Base-by-base conservation (phyloP, 1,284 basidiomycete genomes). In the Amylostereum areolatum region DNA sequence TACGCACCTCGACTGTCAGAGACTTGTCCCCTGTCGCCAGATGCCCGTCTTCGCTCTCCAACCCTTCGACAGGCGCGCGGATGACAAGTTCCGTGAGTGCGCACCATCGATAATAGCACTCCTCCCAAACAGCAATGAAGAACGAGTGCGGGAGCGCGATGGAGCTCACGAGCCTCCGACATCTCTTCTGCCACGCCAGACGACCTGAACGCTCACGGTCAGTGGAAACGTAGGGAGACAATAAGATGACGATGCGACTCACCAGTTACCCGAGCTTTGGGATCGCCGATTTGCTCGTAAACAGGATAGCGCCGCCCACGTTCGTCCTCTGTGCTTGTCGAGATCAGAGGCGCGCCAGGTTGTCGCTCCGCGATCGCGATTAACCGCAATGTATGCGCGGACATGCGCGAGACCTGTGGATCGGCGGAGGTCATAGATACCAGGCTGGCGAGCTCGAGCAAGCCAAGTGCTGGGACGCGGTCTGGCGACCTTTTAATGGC, bases 81-180 rank as follows among this genome's bases (percentile, higher is more conserved):
- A 63, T 57, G 18, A 62, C 59, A 53, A 69, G 60, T 51, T 69
- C 67, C 28, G 63, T 64, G 29, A 70, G 50, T 8, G 61, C 55
- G 43, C 61, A 63, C 67, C 68, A 69, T 18, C 68, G 59, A 45
- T 52, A 57, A 63, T 85, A 92, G 50, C 84, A 86, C 61, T 92
- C 88, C 55, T 85, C 74, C 91, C 91, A 93, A 2, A 89, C 83
- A 3, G 84, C 83, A 43, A 87, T 72, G 56, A 88, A 80, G 8
- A 81, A 77, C 1, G 80, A 75, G 28, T 78, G 79, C 7, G 85
- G 81, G 18, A 75, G 74, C 1, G 81, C 73, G 42, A 89, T 73
- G 48, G 80, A 66, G 4, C 87, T 78, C 48, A 92, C 63, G 35
- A 89, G 67, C 60, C 83, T 85, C 9, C 91, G 74, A 27, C 91